Evolutionary conservation across 441 rosid species (phyloP).

Genomic region (Biscutella auriculata): DNA sequence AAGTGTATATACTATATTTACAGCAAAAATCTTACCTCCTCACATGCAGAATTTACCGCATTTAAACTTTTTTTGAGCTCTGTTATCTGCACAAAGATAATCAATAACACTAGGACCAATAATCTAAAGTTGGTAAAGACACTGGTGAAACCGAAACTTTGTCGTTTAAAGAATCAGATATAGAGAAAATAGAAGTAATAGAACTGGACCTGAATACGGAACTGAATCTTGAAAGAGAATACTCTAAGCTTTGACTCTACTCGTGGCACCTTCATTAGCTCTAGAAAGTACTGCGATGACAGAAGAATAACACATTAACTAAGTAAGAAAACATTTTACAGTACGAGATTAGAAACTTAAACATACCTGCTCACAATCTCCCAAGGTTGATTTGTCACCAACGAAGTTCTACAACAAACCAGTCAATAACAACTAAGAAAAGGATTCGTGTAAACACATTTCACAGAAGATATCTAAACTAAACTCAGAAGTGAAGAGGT

Average conservation of each 20-base stretch:
- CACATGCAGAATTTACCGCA: slow-evolving; percentile 78
- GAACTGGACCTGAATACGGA: slow-evolving; percentile 79
- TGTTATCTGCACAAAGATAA: slow-evolving; percentile 36
- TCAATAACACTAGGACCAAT: background rate
- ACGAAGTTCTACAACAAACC: slow-evolving; percentile 48
- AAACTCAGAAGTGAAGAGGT: slow-evolving; percentile 19
- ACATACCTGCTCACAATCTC: slow-evolving; percentile 91
- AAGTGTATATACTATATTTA: slow-evolving; percentile 2
- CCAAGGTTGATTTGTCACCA: slow-evolving; percentile 81
- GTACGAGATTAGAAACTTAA: background rate
- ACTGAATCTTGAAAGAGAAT: slow-evolving; percentile 87
- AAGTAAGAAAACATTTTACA: background rate
- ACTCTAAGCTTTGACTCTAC: slow-evolving; percentile 89
- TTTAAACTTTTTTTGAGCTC: slow-evolving; percentile 82
- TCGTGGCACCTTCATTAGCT: slow-evolving; percentile 82
- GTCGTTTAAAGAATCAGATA: slow-evolving; percentile 4
- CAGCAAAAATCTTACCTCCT: slow-evolving; percentile 47
- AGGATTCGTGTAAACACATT: slow-evolving; percentile 7
- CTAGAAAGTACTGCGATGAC: slow-evolving; percentile 62
- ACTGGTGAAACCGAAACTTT: too few relatives aligned
- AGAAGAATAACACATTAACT: background rate
- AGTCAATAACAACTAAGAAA: slow-evolving; percentile 19
- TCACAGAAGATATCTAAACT: background rate
- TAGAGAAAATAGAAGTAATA: too few relatives aligned
- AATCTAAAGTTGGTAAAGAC: background rate